Percentiles rank a stretch among this genome's conserved stretches.
phyloP scores from a whole-genome alignment of 306 rosid species.

The Calophaca sinica region DNA sequence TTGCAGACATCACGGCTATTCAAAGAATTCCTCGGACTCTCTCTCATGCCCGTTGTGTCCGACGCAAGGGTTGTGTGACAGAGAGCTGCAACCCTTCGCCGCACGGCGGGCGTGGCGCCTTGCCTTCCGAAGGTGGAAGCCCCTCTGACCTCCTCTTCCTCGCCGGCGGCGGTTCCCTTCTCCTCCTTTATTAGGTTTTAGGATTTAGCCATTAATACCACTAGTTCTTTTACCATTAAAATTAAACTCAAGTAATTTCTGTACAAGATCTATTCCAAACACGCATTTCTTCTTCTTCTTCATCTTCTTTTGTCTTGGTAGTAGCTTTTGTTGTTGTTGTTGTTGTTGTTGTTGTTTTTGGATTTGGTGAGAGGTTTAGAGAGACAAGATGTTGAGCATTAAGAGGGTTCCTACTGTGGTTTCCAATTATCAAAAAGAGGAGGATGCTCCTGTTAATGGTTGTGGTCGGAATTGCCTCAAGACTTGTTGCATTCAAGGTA shows the following conservation, averaged over 20 bases:
- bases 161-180: conserved; percentile 80
- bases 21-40: conserved; percentile 66
- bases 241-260: not conserved
- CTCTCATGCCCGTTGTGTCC: conserved; percentile 82
- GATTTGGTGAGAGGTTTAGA: conserved; percentile 22
- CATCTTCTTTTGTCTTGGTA: not conserved
- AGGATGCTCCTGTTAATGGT: conserved; percentile 61
- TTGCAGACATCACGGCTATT: conserved; percentile 99
- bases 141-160: conserved; percentile 99
- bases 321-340: conserved; percentile 18
- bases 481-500: conserved; percentile 86
- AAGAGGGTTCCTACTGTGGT: conserved; percentile 95
- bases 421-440: conserved; percentile 85
- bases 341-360: conserved; percentile 26
- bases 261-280: conserved; percentile 21
- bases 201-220: conserved; percentile 3
- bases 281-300: not conserved
- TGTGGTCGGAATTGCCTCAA: conserved; percentile 88
- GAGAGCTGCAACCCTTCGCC: conserved; percentile 94
- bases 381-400: conserved; percentile 74
- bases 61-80: conserved; percentile 81
- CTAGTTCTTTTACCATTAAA: too few species aligned
- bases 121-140: conserved; percentile 99
- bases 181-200: conserved; percentile 5
- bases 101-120: conserved; percentile 99